Conservation (phyloP, 2,329 filamentous ascomycete species). For the Fusarium ambrosium region DNA sequence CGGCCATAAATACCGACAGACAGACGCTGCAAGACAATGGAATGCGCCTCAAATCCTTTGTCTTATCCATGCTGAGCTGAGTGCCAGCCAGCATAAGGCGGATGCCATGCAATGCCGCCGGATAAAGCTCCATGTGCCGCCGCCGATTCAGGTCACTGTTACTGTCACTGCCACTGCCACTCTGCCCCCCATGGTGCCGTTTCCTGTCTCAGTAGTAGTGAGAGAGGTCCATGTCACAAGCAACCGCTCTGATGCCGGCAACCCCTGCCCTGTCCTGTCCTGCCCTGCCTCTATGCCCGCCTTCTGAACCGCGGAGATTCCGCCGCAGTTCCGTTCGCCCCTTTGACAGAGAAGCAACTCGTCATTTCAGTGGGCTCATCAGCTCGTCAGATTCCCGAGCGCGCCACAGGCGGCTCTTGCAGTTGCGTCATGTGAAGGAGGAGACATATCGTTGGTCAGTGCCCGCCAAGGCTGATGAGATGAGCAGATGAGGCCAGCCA, state of each 20-base stretch:
- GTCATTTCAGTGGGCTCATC: slow-evolving; percentile 22
- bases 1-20: background rate
- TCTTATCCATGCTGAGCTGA: background rate
- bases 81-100: background rate
- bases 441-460: slow-evolving; percentile 10
- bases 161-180: background rate
- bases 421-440: background rate
- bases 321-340: slow-evolving; percentile 23
- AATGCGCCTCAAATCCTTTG: background rate
- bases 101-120: background rate
- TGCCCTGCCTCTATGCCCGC: slow-evolving; percentile 18
- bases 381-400: slow-evolving; percentile 8
- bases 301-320: slow-evolving; percentile 23
- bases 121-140: background rate
- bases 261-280: slow-evolving; percentile 24
- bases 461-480: slow-evolving; percentile 39
- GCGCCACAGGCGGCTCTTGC: slow-evolving; percentile 10
- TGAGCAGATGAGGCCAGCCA: slow-evolving; percentile 36
- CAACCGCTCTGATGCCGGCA: slow-evolving; percentile 29
- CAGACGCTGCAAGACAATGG: background rate
- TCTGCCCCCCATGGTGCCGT: background rate
- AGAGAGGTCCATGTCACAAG: slow-evolving; percentile 5
- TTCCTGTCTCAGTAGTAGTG: background rate
- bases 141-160: background rate
- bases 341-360: slow-evolving; percentile 28